Percentiles rank a stretch among this genome's conserved stretches.
phyloP scores from a whole-genome alignment of 257 asterid genomes.

The Solanum lycopersicoides region DNA sequence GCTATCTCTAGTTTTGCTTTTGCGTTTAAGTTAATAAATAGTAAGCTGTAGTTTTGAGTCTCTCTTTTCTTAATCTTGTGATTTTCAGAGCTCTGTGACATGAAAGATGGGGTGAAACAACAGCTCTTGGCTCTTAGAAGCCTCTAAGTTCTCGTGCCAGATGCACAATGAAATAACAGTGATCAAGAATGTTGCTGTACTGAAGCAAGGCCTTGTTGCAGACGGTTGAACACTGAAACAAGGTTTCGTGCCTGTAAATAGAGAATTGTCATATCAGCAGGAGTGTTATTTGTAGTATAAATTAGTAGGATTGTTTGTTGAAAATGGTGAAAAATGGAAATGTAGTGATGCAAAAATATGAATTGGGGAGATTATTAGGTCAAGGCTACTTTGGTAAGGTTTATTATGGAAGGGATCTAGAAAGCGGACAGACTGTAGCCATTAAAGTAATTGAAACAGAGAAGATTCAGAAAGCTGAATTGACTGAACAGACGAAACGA shows the following conservation, averaged over 20 bases:
- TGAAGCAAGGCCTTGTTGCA: conserved; percentile 12
- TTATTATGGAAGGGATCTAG: conserved; percentile 51
- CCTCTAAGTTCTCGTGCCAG: conserved; percentile 6
- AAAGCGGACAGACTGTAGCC: conserved; percentile 61
- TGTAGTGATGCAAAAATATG: conserved; percentile 57
- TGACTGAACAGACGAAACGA: conserved; percentile 58
- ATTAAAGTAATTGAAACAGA: conserved; percentile 73
- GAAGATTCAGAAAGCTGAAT: conserved; percentile 47
- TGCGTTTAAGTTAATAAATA: not conserved
- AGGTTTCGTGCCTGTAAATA: conserved; percentile 12
- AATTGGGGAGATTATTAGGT: conserved; percentile 68
- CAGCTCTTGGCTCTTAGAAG: conserved; percentile 5
- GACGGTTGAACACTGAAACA: conserved; percentile 12
- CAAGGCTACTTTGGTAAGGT: conserved; percentile 83
- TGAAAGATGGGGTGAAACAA: conserved; percentile 33
- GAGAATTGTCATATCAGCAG: conserved; percentile 1
- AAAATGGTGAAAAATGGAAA: conserved; percentile 44
- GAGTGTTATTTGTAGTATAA: conserved; percentile 6
- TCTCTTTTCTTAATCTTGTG: not conserved
- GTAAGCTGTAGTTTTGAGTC: not conserved
- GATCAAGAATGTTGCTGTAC: not conserved
- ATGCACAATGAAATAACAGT: conserved; percentile 14
- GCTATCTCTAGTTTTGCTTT: not conserved
- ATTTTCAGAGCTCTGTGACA: conserved; percentile 12
- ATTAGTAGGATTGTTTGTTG: conserved; percentile 1